phyloP scores from a whole-genome alignment of 352 stramenopile species.

The Thraustotheca clavata region DNA sequence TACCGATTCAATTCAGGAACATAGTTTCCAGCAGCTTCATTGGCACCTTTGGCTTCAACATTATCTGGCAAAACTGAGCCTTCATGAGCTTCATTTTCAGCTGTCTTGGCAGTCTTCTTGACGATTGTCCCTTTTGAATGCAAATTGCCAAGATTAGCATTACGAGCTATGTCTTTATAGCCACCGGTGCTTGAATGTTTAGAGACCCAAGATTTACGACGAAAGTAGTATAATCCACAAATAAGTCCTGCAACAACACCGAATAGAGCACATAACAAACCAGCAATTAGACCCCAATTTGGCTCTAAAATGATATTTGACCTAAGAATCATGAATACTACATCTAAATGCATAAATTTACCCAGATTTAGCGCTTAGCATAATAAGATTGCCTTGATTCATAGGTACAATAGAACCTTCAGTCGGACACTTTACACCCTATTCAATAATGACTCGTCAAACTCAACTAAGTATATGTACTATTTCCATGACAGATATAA shows the following conservation, averaged over 20 bases:
- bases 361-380: conserved; percentile 64
- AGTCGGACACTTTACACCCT: conserved; percentile 42
- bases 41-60: conserved; percentile 8
- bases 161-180: conserved; percentile 39
- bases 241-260: conserved; percentile 68
- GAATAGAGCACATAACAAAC: conserved; percentile 65
- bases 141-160: conserved; percentile 43
- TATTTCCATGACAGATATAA: conserved; percentile 80
- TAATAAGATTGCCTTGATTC: conserved; percentile 81
- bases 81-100: not conserved
- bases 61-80: conserved; percentile 7
- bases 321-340: conserved; percentile 14
- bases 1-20: conserved; percentile 38
- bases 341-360: not conserved
- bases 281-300: conserved; percentile 79
- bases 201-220: conserved; percentile 64
- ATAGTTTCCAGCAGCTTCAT: conserved; percentile 31
- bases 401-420: conserved; percentile 76
- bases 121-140: conserved; percentile 62
- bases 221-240: conserved; percentile 72
- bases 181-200: conserved; percentile 14
- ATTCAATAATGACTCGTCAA: not conserved
- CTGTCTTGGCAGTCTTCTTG: conserved; percentile 28
- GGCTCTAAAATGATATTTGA: conserved; percentile 82
- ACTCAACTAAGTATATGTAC: conserved; percentile 25